Evolutionary conservation across 2,329 filamentous ascomycete genomes (phyloP), one percentile per base, ranked within the genome.

Genomic region (Stemphylium beticola): DNA sequence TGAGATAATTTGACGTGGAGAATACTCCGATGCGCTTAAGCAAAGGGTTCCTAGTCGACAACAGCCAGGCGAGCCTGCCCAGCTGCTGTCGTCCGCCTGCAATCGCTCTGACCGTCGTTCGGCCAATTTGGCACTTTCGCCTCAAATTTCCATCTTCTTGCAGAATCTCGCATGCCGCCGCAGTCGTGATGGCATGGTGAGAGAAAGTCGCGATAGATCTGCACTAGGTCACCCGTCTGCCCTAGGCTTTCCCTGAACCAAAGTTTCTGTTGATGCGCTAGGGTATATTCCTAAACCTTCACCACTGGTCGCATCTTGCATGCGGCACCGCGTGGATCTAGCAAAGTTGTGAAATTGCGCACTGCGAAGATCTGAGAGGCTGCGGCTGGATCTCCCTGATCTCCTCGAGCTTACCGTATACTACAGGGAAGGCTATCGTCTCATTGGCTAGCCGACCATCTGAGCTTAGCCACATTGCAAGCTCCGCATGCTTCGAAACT

Each of bases 21-120:
- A 51, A 55, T 44, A 31, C 52, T 55, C 52, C 47, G 52, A 55
- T 41, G 48, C 44, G 24, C 32, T 14, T 46, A 43, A 32, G 39
- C 15, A 29, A 46, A 51, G 47, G 48, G 45, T 37, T 36, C 56
- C 50, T 44, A 24, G 53, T 57, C 50, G 33, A 37, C 46, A 24
- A 41, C 18, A 18, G 39, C 22, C 38, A 31, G 47, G 38, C 31
- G 39, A 50, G 10, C 26, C 9, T 29, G 26, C 26, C 7, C 26
- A 29, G 26, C 26, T 29, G 47, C 18, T 33, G 40, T 37, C 22
- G 32, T 22, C 52, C 38, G 31, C 36, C 17, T 31, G 32, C 49
- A 11, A 38, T 12, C 41, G 41, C 34, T 32, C 41, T 33, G 9
- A 15, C 37, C 18, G 45, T 45, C 17, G 40, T 40, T 45, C 46